Conservation (phyloP, 345 rosid genomes). For the Populus ilicifolia region DNA sequence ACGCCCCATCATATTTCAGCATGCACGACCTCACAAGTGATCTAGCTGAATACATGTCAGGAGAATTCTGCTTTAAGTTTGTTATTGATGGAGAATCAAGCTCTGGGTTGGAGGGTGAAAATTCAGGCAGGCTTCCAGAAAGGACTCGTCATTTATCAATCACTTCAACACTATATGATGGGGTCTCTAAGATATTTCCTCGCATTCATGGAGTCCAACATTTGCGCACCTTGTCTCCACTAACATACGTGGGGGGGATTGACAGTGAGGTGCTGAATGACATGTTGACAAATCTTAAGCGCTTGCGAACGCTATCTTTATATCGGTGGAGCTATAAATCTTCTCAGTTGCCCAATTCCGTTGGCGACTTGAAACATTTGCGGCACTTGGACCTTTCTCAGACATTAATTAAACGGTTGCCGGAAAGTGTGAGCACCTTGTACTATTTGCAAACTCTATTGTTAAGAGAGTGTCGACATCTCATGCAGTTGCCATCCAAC, state of each 20-base stretch:
- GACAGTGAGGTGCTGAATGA: not conserved
- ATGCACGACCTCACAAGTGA: conserved; percentile 16
- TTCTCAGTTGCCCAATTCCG: conserved; percentile 1
- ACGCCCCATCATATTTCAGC: not conserved
- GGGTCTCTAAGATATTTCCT: not conserved
- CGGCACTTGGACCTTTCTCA: not conserved
- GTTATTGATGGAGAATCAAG: not conserved
- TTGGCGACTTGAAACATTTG: conserved; percentile 3
- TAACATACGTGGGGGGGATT: too few relatives aligned
- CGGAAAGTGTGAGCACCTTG: not conserved
- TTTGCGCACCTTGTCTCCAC: not conserved
- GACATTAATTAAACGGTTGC: not conserved
- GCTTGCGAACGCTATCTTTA: not conserved
- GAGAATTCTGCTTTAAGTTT: conserved; percentile 11
- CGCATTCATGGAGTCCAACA: not conserved
- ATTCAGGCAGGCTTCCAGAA: not conserved
- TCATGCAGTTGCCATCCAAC: not conserved
- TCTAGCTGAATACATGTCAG: conserved; percentile 6
- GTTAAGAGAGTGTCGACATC: not conserved
- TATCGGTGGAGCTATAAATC: not conserved
- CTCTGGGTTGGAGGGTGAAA: conserved; percentile 1
- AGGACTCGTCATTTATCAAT: not conserved
- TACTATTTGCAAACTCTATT: not conserved
- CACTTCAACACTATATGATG: not conserved
- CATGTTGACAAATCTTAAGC: not conserved